phyloP scores from a whole-genome alignment of 305 asterid species.

The Solanum chacoense region DNA sequence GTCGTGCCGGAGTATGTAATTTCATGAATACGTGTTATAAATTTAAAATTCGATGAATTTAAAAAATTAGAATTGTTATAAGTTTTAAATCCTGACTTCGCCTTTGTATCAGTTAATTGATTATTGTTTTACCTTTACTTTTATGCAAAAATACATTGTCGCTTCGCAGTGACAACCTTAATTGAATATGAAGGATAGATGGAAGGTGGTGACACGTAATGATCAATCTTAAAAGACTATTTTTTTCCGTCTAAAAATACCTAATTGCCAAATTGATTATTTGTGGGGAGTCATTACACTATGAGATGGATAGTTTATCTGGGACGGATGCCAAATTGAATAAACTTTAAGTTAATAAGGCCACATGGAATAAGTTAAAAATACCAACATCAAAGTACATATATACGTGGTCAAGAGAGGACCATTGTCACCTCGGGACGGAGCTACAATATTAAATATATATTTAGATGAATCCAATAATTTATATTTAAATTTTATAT shows the following conservation, averaged over 20 bases:
- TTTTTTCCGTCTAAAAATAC: background rate
- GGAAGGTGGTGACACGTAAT: background rate
- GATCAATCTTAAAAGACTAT: background rate
- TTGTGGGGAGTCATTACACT: background rate
- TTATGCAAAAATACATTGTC: background rate
- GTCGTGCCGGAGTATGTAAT: background rate
- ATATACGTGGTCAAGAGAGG: background rate
- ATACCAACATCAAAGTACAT: background rate
- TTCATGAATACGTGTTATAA: background rate
- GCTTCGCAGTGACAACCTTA: background rate
- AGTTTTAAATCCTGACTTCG: background rate
- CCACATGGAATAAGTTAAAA: background rate
- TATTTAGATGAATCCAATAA: background rate
- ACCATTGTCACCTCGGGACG: background rate
- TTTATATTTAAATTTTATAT: background rate
- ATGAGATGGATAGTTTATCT: background rate
- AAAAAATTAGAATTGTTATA: fast-evolving
- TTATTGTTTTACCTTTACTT: background rate
- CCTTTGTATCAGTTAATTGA: background rate
- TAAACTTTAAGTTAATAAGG: background rate
- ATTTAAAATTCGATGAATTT: background rate
- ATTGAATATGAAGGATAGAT: background rate
- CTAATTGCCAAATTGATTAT: background rate
- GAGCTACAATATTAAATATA: background rate
- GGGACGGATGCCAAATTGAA: background rate